phyloP scores from a whole-genome alignment of 345 rosid genomes.

The Salix viminalis region DNA sequence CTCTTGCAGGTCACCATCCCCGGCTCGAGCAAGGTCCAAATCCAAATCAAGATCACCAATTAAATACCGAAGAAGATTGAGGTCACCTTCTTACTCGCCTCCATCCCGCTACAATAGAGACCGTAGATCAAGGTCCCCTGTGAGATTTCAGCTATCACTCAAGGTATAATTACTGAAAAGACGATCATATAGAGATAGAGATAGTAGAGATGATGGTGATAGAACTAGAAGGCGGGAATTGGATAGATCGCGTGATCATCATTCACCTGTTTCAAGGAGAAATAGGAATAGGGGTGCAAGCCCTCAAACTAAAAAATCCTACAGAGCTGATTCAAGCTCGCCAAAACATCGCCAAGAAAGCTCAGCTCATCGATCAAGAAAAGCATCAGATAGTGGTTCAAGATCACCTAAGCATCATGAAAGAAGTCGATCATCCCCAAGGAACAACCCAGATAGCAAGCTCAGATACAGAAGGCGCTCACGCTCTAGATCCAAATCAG shows the following conservation, averaged over 20 bases:
- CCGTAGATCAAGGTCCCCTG: conserved; percentile 68
- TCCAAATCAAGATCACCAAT: conserved; percentile 77
- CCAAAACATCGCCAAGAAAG: conserved; percentile 50
- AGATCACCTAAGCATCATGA: conserved; percentile 58
- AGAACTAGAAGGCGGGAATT: conserved; percentile 46
- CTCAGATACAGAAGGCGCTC: conserved; percentile 41
- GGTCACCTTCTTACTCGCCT: conserved; percentile 73
- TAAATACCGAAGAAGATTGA: conserved; percentile 50
- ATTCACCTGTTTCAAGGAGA: conserved; percentile 62
- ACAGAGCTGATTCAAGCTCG: conserved; percentile 47
- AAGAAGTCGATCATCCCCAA: conserved; percentile 50
- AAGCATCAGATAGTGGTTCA: conserved; percentile 47
- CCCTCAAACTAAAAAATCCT: conserved; percentile 55
- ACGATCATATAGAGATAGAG: conserved; percentile 61
- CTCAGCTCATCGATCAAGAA: conserved; percentile 46
- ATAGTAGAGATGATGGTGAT: conserved; percentile 41
- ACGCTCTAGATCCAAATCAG: conserved; percentile 58
- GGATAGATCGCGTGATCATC: conserved; percentile 52
- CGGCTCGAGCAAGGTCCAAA: conserved; percentile 59
- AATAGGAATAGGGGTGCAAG: conserved; percentile 66
- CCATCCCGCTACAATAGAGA: conserved; percentile 50
- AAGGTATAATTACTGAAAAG: conserved; percentile 59
- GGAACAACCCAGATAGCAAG: conserved; percentile 44
- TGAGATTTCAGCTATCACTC: conserved; percentile 48
- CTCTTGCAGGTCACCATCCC: conserved; percentile 63